Evolutionary conservation across 2,329 filamentous ascomycete genomes (phyloP).

Genomic region (Delphinella strobiligena): DNA sequence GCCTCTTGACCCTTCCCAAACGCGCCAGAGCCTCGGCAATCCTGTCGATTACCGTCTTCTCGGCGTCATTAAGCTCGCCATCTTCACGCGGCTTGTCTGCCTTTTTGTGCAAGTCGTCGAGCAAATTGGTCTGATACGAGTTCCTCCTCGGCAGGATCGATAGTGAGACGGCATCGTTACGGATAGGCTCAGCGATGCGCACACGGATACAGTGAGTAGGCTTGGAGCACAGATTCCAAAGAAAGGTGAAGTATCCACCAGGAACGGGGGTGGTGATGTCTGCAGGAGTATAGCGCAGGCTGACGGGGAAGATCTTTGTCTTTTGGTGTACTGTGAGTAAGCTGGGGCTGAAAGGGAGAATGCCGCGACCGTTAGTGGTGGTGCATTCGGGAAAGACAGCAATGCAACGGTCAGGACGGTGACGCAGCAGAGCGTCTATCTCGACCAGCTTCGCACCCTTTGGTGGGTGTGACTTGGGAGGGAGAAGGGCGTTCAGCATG

Average conservation of each 20-base stretch:
- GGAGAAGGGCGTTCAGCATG: constrained; percentile 58
- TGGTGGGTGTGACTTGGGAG: constrained; percentile 19
- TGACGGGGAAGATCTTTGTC: constrained; percentile 79
- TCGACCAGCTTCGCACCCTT: constrained; percentile 22
- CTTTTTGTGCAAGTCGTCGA: constrained; percentile 29
- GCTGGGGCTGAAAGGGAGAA: constrained; percentile 70
- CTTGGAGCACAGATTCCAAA: constrained; percentile 76
- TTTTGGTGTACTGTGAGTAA: constrained; percentile 55
- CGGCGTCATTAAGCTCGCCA: constrained; percentile 35
- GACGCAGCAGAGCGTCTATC: constrained; percentile 41
- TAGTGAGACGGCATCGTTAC: constrained; percentile 22
- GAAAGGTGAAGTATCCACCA: constrained; percentile 55
- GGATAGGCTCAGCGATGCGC: constrained; percentile 67
- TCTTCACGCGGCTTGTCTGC: constrained; percentile 19
- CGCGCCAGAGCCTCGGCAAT: constrained; percentile 80
- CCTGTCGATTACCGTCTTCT: constrained; percentile 61
- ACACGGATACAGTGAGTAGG: constrained; percentile 86
- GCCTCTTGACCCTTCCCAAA: constrained; percentile 75
- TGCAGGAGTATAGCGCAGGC: constrained; percentile 73
- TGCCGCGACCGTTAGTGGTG: constrained; percentile 84
- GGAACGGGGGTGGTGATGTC: constrained; percentile 89
- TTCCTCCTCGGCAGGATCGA: constrained; percentile 12
- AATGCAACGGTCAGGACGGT: constrained; percentile 63
- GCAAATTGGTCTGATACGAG: constrained; percentile 33
- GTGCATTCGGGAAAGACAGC: constrained; percentile 89